A percentile compares a stretch with the other conserved stretches of the same genome.
These are phyloP conservation scores for Phytophthora fragariae DNA, from an alignment of 352 stramenopile species.

Conservation along the genomic window DNA sequence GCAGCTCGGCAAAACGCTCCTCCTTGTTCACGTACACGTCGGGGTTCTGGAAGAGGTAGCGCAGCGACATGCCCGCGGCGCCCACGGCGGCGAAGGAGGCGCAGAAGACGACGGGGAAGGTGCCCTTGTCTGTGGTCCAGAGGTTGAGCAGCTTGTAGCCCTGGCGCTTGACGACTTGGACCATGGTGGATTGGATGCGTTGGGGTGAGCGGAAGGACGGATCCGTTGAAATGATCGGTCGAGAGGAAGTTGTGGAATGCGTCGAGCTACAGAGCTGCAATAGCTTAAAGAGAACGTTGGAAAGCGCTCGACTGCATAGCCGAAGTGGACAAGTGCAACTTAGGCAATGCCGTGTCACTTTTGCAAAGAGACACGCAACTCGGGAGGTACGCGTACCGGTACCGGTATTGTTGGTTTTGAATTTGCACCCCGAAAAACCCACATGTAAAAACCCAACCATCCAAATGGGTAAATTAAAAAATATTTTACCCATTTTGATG, in stretches of 20 bases:
- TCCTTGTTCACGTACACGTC: constrained; percentile 79
- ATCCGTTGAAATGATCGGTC: not conserved
- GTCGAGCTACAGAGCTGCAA: not conserved
- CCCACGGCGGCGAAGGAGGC: constrained; percentile 41
- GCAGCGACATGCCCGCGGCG: constrained; percentile 45
- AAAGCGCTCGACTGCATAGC: not conserved
- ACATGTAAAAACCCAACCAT: too few species aligned
- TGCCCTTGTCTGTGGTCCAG: constrained; percentile 67
- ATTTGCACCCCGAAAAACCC: too few species aligned
- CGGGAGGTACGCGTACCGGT: too few species aligned
- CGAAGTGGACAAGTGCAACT: not conserved
- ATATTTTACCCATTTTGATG: not conserved
- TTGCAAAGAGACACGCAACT: not conserved
- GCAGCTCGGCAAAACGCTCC: constrained; percentile 48
- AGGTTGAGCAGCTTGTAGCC: constrained; percentile 54
- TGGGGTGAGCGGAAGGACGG: not conserved
- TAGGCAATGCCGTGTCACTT: not conserved
- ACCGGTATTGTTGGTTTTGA: too few species aligned
- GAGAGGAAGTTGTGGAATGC: not conserved
- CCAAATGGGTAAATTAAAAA: not conserved
- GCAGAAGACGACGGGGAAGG: constrained; percentile 70
- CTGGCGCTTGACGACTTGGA: constrained; percentile 29
- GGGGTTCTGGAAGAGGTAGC: constrained; percentile 62
- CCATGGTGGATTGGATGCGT: not conserved
- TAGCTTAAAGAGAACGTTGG: not conserved